Conservation (phyloP, 805 yeast species). For the Zygosaccharomyces pseudorouxii region DNA sequence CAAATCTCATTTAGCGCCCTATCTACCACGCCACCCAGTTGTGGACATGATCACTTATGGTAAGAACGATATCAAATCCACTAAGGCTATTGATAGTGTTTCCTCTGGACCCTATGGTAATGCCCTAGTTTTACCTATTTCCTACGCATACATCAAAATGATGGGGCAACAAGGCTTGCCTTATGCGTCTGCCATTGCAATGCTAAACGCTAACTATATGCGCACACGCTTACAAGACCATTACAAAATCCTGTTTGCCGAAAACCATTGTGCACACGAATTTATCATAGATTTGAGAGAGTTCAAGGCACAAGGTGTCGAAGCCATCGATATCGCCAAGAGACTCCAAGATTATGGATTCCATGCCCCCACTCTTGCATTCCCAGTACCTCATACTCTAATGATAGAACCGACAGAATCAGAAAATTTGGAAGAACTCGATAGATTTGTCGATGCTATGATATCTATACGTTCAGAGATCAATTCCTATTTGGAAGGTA, state of each 20-base stretch:
- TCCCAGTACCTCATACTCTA: slow-evolving; percentile 96
- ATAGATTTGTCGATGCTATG: slow-evolving; percentile 85
- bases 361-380: slow-evolving; percentile 98
- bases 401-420: slow-evolving; percentile 99
- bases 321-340: slow-evolving; percentile 95
- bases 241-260: slow-evolving; percentile 71
- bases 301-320: slow-evolving; percentile 72
- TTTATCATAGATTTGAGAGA: slow-evolving; percentile 88
- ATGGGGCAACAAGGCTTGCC: slow-evolving; percentile 84
- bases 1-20: slow-evolving; percentile 69
- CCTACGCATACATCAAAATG: slow-evolving; percentile 92
- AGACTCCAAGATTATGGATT: slow-evolving; percentile 96
- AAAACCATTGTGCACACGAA: slow-evolving; percentile 85
- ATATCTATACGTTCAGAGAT: slow-evolving; percentile 81
- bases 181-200: slow-evolving; percentile 82
- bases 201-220: slow-evolving; percentile 95
- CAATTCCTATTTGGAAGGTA: slow-evolving; percentile 61
- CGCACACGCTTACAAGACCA: slow-evolving; percentile 66
- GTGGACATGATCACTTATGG: slow-evolving; percentile 45
- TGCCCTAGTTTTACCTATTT: slow-evolving; percentile 87
- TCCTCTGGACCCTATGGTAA: slow-evolving; percentile 95
- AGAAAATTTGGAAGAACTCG: slow-evolving; percentile 81
- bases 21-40: slow-evolving; percentile 74
- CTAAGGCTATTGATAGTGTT: slow-evolving; percentile 56
- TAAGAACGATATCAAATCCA: slow-evolving; percentile 37